Evolutionary conservation across 306 rosid genomes (phyloP).

Genomic region (Boehmeria nivea): DNA sequence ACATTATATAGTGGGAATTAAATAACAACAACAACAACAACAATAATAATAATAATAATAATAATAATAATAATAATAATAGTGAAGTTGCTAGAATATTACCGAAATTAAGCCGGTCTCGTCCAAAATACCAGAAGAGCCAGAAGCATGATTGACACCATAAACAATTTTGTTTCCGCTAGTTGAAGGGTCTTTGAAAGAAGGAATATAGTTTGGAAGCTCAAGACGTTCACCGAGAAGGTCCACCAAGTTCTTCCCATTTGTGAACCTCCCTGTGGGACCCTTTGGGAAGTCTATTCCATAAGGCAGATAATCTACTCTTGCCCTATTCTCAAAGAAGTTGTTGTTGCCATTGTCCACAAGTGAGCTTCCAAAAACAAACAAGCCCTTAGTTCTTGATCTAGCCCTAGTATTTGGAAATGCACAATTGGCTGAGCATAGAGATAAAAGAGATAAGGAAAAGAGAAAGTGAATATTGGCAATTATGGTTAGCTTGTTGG

Average conservation of each 20-base stretch:
- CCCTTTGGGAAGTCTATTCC: constrained; percentile 40
- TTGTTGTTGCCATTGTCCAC: constrained; percentile 55
- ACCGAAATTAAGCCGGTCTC: constrained; percentile 39
- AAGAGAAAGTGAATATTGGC: neutral
- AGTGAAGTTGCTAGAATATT: neutral
- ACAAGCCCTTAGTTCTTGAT: constrained; percentile 27
- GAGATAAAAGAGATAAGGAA: neutral
- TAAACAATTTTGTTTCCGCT: constrained; percentile 25
- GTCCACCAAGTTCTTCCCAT: constrained; percentile 41
- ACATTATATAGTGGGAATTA: too few species aligned
- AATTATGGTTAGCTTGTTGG: neutral
- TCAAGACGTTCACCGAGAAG: constrained; percentile 13
- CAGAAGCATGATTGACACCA: constrained; percentile 49
- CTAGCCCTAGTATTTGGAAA: neutral
- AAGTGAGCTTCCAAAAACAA: constrained; percentile 50
- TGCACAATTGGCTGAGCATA: neutral
- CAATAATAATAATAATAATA: too few species aligned
- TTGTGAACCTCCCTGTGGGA: constrained; percentile 42
- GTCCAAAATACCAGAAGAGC: constrained; percentile 43
- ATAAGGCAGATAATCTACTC: constrained; percentile 35
- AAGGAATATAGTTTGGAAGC: constrained; percentile 23
- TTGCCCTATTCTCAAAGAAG: constrained; percentile 27
- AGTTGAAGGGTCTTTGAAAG: constrained; percentile 35
- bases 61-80: too few species aligned
- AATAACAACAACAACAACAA: too few species aligned